Percentiles rank a stretch among this genome's conserved stretches.
phyloP scores from a whole-genome alignment of 2,329 filamentous ascomycete genomes.

The Thelonectria discophora region DNA sequence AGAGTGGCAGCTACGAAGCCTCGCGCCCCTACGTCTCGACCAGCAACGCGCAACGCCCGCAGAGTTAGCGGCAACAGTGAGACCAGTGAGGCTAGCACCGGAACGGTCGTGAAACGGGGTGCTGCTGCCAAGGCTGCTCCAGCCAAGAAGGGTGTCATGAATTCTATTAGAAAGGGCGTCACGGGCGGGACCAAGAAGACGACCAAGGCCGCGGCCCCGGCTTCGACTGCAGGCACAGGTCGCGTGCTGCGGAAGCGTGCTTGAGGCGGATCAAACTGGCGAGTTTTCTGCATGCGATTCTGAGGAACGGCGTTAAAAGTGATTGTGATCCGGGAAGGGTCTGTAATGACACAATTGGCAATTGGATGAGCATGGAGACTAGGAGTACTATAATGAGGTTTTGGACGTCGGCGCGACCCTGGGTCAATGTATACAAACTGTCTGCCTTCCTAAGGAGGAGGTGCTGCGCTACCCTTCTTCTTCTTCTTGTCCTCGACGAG shows the following conservation, averaged over 20 bases:
- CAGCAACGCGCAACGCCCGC: conserved; percentile 58
- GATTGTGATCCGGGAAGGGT: conserved; percentile 26
- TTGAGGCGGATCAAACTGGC: conserved; percentile 38
- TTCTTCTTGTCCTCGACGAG: conserved; percentile 97
- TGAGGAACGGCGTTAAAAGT: conserved; percentile 36
- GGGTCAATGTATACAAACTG: conserved; percentile 35
- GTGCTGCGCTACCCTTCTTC: conserved; percentile 52
- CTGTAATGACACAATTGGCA: conserved; percentile 27
- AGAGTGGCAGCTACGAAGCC: conserved; percentile 49
- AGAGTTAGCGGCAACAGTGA: conserved; percentile 69
- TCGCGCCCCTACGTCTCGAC: conserved; percentile 48
- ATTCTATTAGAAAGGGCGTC: conserved; percentile 62
- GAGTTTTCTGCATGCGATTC: conserved; percentile 11
- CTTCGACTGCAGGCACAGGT: conserved; percentile 56
- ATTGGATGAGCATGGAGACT: conserved; percentile 24
- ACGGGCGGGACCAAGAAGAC: conserved; percentile 58
- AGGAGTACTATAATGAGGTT: conserved; percentile 32
- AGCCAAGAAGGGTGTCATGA: conserved; percentile 62
- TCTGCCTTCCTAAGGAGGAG: conserved; percentile 28
- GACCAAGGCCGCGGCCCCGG: conserved; percentile 51
- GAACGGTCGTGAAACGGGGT: conserved; percentile 70
- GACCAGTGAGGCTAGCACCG: conserved; percentile 69
- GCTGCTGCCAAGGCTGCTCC: conserved; percentile 49
- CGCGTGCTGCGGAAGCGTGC: conserved; percentile 65
- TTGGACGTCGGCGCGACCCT: conserved; percentile 27